Evolutionary conservation across 2,329 filamentous ascomycete genomes (phyloP).

Genomic region (Didymella pomorum): DNA sequence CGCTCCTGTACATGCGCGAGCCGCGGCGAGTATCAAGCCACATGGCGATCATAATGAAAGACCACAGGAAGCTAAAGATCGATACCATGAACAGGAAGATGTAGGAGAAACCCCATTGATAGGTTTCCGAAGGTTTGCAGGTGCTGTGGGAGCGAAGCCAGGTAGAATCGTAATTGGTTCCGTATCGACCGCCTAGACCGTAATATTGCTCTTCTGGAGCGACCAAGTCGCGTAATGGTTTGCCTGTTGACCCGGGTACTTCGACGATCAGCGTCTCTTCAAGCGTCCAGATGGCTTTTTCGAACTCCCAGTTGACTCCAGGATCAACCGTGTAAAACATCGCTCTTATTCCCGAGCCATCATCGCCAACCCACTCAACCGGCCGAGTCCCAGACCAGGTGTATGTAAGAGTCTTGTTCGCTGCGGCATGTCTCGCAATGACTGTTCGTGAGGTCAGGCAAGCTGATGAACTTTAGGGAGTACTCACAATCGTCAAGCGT

Average conservation of each 20-base stretch:
- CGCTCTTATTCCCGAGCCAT: neutral
- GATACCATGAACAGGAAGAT: slow-evolving; percentile 48
- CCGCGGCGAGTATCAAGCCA: slow-evolving; percentile 42
- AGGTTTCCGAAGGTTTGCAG: slow-evolving; percentile 43
- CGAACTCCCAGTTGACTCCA: neutral
- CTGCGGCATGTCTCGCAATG: neutral
- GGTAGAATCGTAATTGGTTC: slow-evolving; percentile 23
- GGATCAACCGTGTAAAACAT: neutral
- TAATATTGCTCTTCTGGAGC: slow-evolving; percentile 1
- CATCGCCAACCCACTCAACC: neutral
- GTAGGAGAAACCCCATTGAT: slow-evolving; percentile 49
- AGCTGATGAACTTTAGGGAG: neutral
- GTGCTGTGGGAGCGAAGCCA: slow-evolving; percentile 38
- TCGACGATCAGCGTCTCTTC: neutral
- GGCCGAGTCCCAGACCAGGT: neutral
- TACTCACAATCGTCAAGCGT: slow-evolving; percentile 31
- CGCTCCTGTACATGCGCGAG: slow-evolving; percentile 42
- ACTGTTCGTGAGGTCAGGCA: neutral
- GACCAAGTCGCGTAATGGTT: neutral
- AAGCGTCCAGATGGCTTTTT: neutral
- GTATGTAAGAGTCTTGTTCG: neutral
- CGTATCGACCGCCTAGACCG: slow-evolving; percentile 23
- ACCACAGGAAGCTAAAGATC: slow-evolving; percentile 47
- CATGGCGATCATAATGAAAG: slow-evolving; percentile 45
- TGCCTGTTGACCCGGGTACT: neutral